Base-by-base conservation (phyloP, 768 basidiomycete species). In the Mycena belliarum region DNA sequence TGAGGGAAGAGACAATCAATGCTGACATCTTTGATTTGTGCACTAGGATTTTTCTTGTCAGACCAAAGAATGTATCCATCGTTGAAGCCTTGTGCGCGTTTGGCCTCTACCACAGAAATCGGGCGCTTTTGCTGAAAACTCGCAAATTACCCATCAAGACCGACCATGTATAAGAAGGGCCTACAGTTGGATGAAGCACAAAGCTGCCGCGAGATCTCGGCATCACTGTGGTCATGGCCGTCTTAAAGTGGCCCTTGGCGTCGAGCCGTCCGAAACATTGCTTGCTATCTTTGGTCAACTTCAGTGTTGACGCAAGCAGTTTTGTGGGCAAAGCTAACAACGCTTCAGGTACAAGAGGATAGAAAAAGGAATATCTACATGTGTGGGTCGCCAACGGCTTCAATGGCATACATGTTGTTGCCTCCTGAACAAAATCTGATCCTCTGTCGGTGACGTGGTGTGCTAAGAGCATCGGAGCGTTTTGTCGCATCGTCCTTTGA, bases 71-170 rank as follows among this genome's bases (percentile, higher is more conserved):
- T 53, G 56, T 80, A 81, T 21, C 61, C 20, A 50, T 84, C 82
- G 1, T 79, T 81, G 57, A 84, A 84, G 4, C 83, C 83, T 69
- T 84, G 82, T 0, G 81, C 77, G 26, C 83, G 73, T 14, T 82
- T 82, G 44, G 75, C 77, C 50, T 82, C 81, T 24, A 72, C 69
- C n/a, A 83, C 68, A 1, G 70, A 79, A 33, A 84, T 51, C 18
- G 79, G 70, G 3, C 82, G 76, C 56, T 76, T 79, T 79, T 83
- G 81, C 79, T 84, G 60, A 14, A 33, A n/a, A n/a, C n/a, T n/a
- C n/a, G 16, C 12, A 25, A 23, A 32, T 32, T 32, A 20, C 20
- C n/a, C n/a, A 23, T 6, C 44, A 41, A 47, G 32, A 24, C 7
- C n/a, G 18, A n/a, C 4, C 2, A 33, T 9, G 16, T 6, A 25